Evolutionary conservation across 1,284 basidiomycete genomes (phyloP).

Genomic region (Ustilago trichophora): DNA sequence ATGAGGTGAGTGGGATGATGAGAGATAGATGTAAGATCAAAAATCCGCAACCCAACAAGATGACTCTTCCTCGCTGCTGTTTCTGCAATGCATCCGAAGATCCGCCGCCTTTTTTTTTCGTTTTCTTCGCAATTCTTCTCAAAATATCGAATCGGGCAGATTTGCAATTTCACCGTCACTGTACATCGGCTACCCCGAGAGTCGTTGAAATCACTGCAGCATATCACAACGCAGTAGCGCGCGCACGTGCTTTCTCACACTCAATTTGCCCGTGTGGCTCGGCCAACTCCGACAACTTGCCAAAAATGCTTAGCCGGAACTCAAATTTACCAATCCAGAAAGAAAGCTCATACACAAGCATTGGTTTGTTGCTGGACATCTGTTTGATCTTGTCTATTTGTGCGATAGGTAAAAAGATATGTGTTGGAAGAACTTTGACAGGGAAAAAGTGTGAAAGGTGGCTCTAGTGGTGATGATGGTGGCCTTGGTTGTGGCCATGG

Average conservation of each 20-base stretch:
- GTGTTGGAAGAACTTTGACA: neutral
- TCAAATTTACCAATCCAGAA: too few relatives aligned
- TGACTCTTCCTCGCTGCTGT: too few relatives aligned
- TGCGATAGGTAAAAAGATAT: too few relatives aligned
- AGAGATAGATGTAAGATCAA: too few relatives aligned
- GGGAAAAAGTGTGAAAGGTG: too few relatives aligned
- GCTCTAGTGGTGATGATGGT: conserved; percentile 19
- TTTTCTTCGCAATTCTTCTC: conserved; percentile 25
- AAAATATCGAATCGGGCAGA: conserved; percentile 1
- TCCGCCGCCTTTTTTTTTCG: conserved; percentile 12
- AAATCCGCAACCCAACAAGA: too few relatives aligned
- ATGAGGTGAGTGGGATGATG: neutral
- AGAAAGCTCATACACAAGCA: too few relatives aligned
- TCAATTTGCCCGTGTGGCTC: neutral
- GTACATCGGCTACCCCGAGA: too few relatives aligned
- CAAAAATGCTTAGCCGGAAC: conserved; percentile 33
- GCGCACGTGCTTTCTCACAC: conserved; percentile 24
- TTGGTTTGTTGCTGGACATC: too few relatives aligned
- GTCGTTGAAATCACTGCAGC: conserved; percentile 6
- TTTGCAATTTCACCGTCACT: too few relatives aligned
- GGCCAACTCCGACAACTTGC: conserved; percentile 13
- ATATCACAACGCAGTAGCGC: too few relatives aligned
- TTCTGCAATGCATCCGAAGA: conserved; percentile 24
- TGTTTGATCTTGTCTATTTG: too few relatives aligned
- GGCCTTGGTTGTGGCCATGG: conserved; percentile 9